Conservation (phyloP, 176 grass and related monocot species). For the Poa annua region DNA sequence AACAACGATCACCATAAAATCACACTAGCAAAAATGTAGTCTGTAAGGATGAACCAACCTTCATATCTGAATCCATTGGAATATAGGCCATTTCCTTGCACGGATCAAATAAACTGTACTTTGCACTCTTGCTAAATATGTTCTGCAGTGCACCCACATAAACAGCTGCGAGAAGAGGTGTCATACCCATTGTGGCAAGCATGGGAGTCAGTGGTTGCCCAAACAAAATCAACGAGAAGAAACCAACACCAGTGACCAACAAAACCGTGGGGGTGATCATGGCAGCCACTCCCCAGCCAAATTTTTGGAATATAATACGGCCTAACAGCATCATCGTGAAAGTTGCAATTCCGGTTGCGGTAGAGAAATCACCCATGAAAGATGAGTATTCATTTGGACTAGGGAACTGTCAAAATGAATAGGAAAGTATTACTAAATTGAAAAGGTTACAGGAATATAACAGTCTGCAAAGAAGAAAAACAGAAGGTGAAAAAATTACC, state of each 20-base stretch:
- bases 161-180: conserved; percentile 81
- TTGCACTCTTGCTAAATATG: conserved; percentile 96
- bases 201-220: conserved; percentile 71
- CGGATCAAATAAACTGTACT: conserved; percentile 94
- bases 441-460: background rate
- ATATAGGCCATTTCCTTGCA: conserved; percentile 99
- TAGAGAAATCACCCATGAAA: conserved; percentile 94
- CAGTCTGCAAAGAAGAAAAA: conserved; percentile 15
- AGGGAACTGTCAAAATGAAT: conserved; percentile 65
- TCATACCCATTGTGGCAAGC: conserved; percentile 67
- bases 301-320: conserved; percentile 65
- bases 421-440: conserved; percentile 10
- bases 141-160: conserved; percentile 89
- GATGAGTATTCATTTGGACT: conserved; percentile 89
- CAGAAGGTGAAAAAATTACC: conserved; percentile 52
- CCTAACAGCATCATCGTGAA: conserved; percentile 92
- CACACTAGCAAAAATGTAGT: conserved; percentile 18
- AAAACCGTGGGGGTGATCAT: conserved; percentile 85
- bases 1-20: background rate
- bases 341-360: conserved; percentile 81
- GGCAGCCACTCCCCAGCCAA: conserved; percentile 84
- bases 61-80: conserved; percentile 92
- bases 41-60: conserved; percentile 50
- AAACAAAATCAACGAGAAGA: conserved; percentile 85
- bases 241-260: conserved; percentile 76